phyloP scores from a whole-genome alignment of 1,139 yeast genomes.

The Hemisphaericaspora subhashii region DNA sequence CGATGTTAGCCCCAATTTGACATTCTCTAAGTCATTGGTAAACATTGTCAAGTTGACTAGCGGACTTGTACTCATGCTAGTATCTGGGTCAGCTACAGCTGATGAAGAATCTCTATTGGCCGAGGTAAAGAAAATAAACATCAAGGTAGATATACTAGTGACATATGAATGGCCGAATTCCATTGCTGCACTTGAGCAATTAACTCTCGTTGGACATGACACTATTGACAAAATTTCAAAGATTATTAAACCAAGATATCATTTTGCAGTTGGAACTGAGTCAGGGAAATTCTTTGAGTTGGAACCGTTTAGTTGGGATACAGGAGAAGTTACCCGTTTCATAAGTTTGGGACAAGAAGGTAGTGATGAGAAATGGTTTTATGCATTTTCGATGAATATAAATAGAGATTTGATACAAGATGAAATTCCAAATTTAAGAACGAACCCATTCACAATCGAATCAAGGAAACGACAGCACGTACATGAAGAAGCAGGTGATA shows the following conservation, averaged over 20 bases:
- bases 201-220: constrained; percentile 36
- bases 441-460: constrained; percentile 38
- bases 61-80: constrained; percentile 50
- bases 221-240: constrained; percentile 49
- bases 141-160: constrained; percentile 52
- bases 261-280: constrained; percentile 56
- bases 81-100: constrained; percentile 28
- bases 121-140: constrained; percentile 15
- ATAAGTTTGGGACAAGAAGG: constrained; percentile 64
- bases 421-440: constrained; percentile 19
- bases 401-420: constrained; percentile 11
- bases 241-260: constrained; percentile 57
- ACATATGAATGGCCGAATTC: constrained; percentile 62
- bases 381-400: constrained; percentile 56
- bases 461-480: constrained; percentile 15
- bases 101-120: constrained; percentile 16
- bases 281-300: constrained; percentile 54
- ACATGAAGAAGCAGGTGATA: constrained; percentile 11
- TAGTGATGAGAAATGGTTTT: constrained; percentile 64
- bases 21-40: constrained; percentile 19
- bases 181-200: constrained; percentile 38
- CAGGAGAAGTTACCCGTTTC: constrained; percentile 50
- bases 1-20: constrained; percentile 22
- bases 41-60: constrained; percentile 41
- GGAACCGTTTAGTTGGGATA: constrained; percentile 57